A percentile compares a stretch with the other conserved stretches of the same genome.
These are phyloP conservation scores for Cutaneotrichosporon sp. DNA, from an alignment of 1,284 basidiomycete species.

Conservation along the genomic window DNA sequence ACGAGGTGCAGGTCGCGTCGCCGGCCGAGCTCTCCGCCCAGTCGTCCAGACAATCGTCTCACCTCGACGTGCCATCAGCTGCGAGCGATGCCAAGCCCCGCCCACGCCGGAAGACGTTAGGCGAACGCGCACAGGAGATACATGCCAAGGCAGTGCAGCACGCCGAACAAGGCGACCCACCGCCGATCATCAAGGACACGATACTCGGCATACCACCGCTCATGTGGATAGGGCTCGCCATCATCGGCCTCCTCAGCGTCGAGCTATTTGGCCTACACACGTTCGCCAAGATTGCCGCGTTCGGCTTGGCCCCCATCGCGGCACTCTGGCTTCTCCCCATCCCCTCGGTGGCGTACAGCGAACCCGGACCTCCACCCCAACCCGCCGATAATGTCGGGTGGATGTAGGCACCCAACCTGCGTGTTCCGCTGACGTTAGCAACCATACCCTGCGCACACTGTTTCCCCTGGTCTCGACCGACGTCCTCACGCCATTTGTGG, in stretches of 20 bases:
- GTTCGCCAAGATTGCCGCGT: background rate
- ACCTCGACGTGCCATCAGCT: background rate
- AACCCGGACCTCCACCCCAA: conserved; percentile 10
- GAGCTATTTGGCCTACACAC: conserved; percentile 6
- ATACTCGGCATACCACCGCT: background rate
- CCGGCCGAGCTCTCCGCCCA: background rate
- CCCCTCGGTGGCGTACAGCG: background rate
- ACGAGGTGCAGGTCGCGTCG: background rate
- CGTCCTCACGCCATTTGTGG: conserved; percentile 53
- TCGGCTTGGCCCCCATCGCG: conserved; percentile 6
- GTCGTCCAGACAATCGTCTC: background rate
- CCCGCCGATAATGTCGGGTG: conserved; percentile 18
- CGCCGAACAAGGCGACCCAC: background rate
- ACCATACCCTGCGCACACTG: conserved; percentile 47
- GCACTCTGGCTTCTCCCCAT: conserved; percentile 14
- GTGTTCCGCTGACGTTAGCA: conserved; percentile 32
- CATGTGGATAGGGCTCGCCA: background rate
- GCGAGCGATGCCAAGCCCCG: background rate
- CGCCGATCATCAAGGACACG: background rate
- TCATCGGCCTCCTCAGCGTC: conserved; percentile 7
- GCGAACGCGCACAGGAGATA: background rate
- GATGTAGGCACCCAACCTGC: conserved; percentile 16
- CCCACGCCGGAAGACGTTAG: background rate
- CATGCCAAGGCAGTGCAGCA: background rate
- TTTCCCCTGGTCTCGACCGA: conserved; percentile 53